These are phyloP conservation scores for Paramyrothecium sp. DNA, from an alignment of 2,329 filamentous ascomycete genomes.

Conservation along the genomic window DNA sequence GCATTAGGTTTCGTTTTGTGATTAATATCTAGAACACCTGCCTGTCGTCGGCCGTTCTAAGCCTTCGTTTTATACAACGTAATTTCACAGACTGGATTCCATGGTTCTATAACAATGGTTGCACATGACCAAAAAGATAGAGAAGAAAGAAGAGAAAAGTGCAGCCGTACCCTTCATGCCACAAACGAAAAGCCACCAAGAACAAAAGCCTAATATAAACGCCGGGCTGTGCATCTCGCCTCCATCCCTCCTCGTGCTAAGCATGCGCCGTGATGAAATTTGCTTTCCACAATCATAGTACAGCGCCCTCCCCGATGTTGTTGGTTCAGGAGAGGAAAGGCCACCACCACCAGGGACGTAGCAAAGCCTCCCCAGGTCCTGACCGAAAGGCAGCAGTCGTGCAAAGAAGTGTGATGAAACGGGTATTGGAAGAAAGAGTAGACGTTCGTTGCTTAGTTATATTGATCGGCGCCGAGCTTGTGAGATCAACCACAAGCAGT, in stretches of 20 bases:
- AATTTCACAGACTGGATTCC: constrained; percentile 1
- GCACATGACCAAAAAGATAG: background rate
- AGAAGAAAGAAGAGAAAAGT: background rate
- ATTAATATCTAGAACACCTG: background rate
- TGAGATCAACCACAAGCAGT: too few species aligned
- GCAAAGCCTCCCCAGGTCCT: background rate
- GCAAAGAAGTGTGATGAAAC: background rate
- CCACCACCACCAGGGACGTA: background rate
- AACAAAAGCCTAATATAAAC: constrained; percentile 16
- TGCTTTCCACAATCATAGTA: constrained; percentile 15
- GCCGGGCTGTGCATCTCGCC: constrained; percentile 20
- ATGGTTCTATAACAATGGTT: background rate
- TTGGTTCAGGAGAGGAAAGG: background rate
- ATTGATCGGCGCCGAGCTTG: background rate
- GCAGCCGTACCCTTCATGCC: constrained; percentile 3
- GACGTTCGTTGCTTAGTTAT: constrained; percentile 1
- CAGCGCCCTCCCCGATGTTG: constrained; percentile 6
- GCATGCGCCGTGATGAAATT: constrained; percentile 13
- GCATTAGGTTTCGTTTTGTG: background rate
- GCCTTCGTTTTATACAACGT: constrained; percentile 1
- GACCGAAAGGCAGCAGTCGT: background rate
- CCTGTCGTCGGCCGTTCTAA: background rate
- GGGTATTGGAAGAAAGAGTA: constrained; percentile 2
- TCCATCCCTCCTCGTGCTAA: constrained; percentile 10
- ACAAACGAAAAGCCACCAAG: constrained; percentile 7